Percentiles rank a stretch among this genome's conserved stretches.
Conservation (phyloP, 805 yeast genomes). For the Schizosaccharomyces lindneri region DNA sequence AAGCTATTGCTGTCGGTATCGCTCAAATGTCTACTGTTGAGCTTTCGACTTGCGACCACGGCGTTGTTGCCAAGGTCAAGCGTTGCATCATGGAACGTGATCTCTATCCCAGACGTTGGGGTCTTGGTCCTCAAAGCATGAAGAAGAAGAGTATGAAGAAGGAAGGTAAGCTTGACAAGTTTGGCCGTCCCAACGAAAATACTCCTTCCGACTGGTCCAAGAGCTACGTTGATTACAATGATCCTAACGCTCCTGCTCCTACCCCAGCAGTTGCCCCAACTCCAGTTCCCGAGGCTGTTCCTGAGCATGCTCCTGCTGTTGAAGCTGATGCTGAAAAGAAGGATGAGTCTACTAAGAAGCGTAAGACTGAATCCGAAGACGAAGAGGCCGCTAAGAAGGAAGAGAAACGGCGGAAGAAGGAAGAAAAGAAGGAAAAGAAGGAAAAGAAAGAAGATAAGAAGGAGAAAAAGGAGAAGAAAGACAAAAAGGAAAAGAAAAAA, state of each 20-base stretch:
- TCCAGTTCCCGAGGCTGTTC: conserved; percentile 14
- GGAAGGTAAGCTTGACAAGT: conserved; percentile 90
- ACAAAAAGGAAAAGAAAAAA: conserved; percentile 7
- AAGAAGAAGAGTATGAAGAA: conserved; percentile 96
- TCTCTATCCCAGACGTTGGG: conserved; percentile 98
- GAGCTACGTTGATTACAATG: conserved; percentile 44
- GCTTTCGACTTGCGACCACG: conserved; percentile 89
- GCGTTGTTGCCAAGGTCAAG: conserved; percentile 93
- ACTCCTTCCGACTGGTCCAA: conserved; percentile 86
- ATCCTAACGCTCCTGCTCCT: conserved; percentile 25
- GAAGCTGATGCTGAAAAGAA: conserved; percentile 6
- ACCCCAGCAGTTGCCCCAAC: conserved; percentile 7
- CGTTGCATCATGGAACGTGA: conserved; percentile 99
- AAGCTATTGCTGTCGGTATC: conserved; percentile 93
- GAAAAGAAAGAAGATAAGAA: conserved; percentile 28
- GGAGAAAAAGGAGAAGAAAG: conserved; percentile 23
- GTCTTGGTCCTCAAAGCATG: conserved; percentile 93
- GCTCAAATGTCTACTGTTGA: conserved; percentile 98
- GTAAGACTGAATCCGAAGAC: conserved; percentile 11
- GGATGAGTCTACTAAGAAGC: conserved; percentile 6
- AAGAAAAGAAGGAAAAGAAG: conserved; percentile 31
- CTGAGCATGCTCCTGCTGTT: conserved; percentile 12
- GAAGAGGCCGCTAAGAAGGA: conserved; percentile 18
- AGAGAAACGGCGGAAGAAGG: conserved; percentile 38
- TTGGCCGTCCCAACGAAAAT: conserved; percentile 74